A percentile compares a stretch with the other conserved stretches of the same genome.
These are phyloP conservation scores for Blastobotrys buckinghamii DNA, from an alignment of 1,139 yeast genomes.

Conservation along the genomic window DNA sequence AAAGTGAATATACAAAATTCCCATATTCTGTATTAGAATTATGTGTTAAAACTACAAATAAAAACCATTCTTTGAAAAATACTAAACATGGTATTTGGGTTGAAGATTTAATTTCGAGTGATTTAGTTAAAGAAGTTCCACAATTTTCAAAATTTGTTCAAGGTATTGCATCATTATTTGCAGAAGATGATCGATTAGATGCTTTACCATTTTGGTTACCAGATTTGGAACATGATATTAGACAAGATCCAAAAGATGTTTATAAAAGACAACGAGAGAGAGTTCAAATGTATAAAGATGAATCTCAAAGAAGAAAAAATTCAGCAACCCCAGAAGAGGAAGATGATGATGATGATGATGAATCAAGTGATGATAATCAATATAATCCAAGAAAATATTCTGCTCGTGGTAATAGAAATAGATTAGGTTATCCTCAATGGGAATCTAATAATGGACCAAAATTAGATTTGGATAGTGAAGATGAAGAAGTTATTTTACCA, in stretches of 20 bases:
- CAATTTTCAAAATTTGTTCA: constrained; percentile 86
- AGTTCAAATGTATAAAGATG: constrained; percentile 13
- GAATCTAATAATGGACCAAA: constrained; percentile 21
- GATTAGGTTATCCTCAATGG: constrained; percentile 19
- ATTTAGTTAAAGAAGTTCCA: constrained; percentile 85
- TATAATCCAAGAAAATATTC: constrained; percentile 5
- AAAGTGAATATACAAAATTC: constrained; percentile 80
- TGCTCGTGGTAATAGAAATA: constrained; percentile 1
- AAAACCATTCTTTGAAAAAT: not conserved
- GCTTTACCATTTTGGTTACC: constrained; percentile 93
- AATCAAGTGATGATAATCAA: constrained; percentile 27
- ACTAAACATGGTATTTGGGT: constrained; percentile 61
- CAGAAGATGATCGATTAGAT: constrained; percentile 87
- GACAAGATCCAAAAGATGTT: constrained; percentile 70
- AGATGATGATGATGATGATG: constrained; percentile 24
- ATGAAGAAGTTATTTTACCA: constrained; percentile 79
- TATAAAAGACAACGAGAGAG: constrained; percentile 47
- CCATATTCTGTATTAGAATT: constrained; percentile 93
- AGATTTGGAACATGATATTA: constrained; percentile 76
- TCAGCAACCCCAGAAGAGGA: not conserved
- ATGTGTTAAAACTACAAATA: constrained; percentile 41
- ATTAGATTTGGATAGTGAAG: constrained; percentile 78
- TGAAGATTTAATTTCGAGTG: constrained; percentile 75
- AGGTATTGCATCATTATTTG: constrained; percentile 80
- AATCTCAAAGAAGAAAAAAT: constrained; percentile 14